Percentiles rank a stretch among this genome's conserved stretches.
Evolutionary conservation across 129 eudicot genomes (phyloP).

Genomic region (Calendula officinalis): DNA sequence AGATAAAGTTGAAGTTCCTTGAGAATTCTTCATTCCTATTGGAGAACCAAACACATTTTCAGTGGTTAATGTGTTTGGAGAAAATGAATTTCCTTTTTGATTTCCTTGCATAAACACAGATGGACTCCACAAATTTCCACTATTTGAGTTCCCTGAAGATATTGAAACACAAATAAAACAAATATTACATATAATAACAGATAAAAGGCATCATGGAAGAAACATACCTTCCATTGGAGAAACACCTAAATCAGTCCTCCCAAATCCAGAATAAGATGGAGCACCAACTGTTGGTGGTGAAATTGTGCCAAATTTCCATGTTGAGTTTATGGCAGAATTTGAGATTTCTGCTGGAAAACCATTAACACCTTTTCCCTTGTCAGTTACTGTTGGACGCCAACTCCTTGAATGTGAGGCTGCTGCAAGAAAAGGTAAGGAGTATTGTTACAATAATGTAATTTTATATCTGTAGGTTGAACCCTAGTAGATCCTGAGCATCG

Average conservation of each 20-base stretch:
- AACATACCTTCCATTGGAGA: conserved; percentile 7
- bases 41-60: background rate
- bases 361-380: background rate
- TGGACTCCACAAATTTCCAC: background rate
- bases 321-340: background rate
- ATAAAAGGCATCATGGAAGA: background rate
- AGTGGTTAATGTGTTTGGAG: background rate
- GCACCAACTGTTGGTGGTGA: background rate
- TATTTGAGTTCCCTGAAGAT: background rate
- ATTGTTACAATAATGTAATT: background rate
- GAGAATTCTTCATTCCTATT: background rate
- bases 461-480: background rate
- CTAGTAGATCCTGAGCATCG: background rate
- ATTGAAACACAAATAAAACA: too few species aligned
- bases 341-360: background rate
- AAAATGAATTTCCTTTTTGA: background rate
- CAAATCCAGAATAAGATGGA: conserved; percentile 5
- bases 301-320: background rate
- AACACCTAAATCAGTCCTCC: background rate
- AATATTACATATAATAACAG: background rate
- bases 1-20: conserved; percentile 4
- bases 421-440: background rate
- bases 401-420: conserved; percentile 18
- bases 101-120: too few species aligned
- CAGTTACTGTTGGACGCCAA: background rate